These are phyloP conservation scores for Phyllosticta capitalensis DNA, from an alignment of 2,329 filamentous ascomycete genomes.

Conservation along the genomic window DNA sequence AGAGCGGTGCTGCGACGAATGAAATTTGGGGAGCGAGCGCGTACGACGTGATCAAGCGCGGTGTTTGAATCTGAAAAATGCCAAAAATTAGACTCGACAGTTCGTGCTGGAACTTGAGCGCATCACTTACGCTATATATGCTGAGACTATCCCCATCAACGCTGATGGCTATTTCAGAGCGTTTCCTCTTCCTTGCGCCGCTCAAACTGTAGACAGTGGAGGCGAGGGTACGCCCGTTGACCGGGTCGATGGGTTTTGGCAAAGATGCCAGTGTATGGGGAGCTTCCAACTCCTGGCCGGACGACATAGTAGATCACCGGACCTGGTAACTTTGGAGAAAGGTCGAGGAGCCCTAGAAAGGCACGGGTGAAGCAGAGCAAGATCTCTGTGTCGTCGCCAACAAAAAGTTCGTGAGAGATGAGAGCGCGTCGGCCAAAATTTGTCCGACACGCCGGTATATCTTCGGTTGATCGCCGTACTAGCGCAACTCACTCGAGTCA, in stretches of 20 bases:
- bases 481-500: not conserved
- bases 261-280: slow-evolving; percentile 35
- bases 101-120: slow-evolving; percentile 6
- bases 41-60: slow-evolving; percentile 51
- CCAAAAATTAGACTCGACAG: slow-evolving; percentile 12
- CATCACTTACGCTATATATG: slow-evolving; percentile 47
- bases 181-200: slow-evolving; percentile 50
- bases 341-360: not conserved
- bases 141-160: slow-evolving; percentile 53
- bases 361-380: not conserved
- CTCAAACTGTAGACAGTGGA: slow-evolving; percentile 44
- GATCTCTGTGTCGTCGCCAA: slow-evolving; percentile 1
- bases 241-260: slow-evolving; percentile 32
- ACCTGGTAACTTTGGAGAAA: slow-evolving; percentile 11
- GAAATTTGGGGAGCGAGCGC: slow-evolving; percentile 50
- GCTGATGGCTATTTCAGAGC: slow-evolving; percentile 50
- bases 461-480: not conserved
- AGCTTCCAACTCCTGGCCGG: slow-evolving; percentile 25
- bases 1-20: slow-evolving; percentile 49
- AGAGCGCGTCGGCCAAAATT: slow-evolving; percentile 6
- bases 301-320: slow-evolving; percentile 27
- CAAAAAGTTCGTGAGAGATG: slow-evolving; percentile 11
- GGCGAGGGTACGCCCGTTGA: slow-evolving; percentile 35
- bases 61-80: slow-evolving; percentile 45
- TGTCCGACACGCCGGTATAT: slow-evolving; percentile 2